phyloP scores from a whole-genome alignment of 2,329 filamentous ascomycete genomes.

The Tricladium varicosporioides region DNA sequence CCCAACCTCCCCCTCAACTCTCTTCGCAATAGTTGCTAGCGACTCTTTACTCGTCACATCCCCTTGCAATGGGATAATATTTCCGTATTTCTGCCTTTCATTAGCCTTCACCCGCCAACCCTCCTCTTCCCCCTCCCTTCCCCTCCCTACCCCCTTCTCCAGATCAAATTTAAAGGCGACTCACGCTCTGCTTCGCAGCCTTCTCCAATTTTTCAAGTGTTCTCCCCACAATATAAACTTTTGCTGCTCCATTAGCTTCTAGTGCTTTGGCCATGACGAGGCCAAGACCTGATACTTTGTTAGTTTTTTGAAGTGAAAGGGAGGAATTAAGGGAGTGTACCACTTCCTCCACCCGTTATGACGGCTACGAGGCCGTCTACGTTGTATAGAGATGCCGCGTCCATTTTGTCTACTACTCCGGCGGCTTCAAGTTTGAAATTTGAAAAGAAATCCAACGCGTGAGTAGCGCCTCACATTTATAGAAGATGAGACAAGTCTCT shows the following conservation, averaged over 20 bases:
- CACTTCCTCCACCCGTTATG: slow-evolving; percentile 58
- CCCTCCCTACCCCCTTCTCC: too few relatives aligned
- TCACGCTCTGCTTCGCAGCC: slow-evolving; percentile 37
- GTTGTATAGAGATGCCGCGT: slow-evolving; percentile 42
- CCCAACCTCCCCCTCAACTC: slow-evolving; percentile 52
- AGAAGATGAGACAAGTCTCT: too few relatives aligned
- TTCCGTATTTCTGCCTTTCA: slow-evolving; percentile 11
- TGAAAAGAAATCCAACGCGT: too few relatives aligned
- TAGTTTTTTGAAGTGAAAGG: slow-evolving; percentile 35
- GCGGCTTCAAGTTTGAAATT: too few relatives aligned
- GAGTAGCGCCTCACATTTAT: too few relatives aligned
- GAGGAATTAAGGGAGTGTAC: background rate
- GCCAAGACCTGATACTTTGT: slow-evolving; percentile 48
- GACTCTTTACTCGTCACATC: slow-evolving; percentile 63
- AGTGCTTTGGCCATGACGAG: slow-evolving; percentile 56
- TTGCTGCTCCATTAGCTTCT: slow-evolving; percentile 49
- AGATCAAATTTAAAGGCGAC: background rate
- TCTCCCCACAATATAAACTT: slow-evolving; percentile 56
- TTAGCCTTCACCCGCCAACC: too few relatives aligned
- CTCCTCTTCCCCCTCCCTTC: too few relatives aligned
- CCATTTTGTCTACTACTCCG: slow-evolving; percentile 1
- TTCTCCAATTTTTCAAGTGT: slow-evolving; percentile 46
- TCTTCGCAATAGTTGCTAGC: slow-evolving; percentile 52
- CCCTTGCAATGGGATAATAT: slow-evolving; percentile 36
- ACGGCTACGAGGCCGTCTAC: slow-evolving; percentile 55